phyloP scores from a whole-genome alignment of 2,329 filamentous ascomycete species.

The Elsinoe necatrix region DNA sequence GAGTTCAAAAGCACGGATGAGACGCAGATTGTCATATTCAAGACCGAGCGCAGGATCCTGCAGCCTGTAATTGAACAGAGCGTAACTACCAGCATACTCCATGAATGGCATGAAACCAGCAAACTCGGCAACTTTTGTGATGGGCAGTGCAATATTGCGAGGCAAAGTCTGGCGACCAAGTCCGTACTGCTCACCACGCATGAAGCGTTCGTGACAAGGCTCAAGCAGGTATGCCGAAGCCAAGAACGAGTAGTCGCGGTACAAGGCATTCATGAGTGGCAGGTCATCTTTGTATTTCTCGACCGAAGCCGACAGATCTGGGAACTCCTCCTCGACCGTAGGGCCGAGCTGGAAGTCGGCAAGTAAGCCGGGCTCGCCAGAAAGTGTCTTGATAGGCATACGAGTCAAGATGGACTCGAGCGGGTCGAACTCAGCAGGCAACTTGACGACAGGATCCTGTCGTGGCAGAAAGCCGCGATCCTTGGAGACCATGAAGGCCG shows the following conservation, averaged over 20 bases:
- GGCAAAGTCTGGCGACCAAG: conserved; percentile 67
- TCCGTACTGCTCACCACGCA: conserved; percentile 56
- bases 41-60: conserved; percentile 47
- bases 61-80: conserved; percentile 56
- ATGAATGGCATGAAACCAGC: conserved; percentile 64
- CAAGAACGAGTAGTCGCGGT: conserved; percentile 86
- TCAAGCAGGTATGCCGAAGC: conserved; percentile 85
- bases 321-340: conserved; percentile 59
- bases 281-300: conserved; percentile 65
- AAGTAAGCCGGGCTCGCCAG: conserved; percentile 68
- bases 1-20: conserved; percentile 84
- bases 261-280: conserved; percentile 73
- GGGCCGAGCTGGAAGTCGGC: conserved; percentile 66
- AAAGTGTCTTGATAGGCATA: conserved; percentile 69
- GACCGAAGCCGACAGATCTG: conserved; percentile 65
- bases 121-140: conserved; percentile 73
- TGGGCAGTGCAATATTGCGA: conserved; percentile 65
- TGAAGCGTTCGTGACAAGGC: conserved; percentile 56
- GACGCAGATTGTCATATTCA: conserved; percentile 58
- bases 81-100: conserved; percentile 64
- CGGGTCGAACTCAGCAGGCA: conserved; percentile 65
- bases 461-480: conserved; percentile 67
- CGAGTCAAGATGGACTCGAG: conserved; percentile 64
- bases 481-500: conserved; percentile 72
- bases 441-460: conserved; percentile 38